Evolutionary conservation across 176 grass and related monocot species (phyloP).

Genomic region (Avena insularis): DNA sequence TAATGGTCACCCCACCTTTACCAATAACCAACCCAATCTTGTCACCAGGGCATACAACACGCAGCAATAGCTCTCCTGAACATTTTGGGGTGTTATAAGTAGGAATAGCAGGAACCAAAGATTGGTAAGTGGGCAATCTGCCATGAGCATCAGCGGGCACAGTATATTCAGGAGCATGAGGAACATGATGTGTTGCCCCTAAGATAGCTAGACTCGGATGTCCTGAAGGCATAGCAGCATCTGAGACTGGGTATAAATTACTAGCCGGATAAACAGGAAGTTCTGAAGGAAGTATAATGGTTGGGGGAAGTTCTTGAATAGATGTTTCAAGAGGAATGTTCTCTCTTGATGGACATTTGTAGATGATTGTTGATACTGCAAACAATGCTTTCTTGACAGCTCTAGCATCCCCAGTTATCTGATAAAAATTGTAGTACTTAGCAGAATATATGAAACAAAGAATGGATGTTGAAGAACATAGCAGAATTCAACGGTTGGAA

Average conservation of each 20-base stretch:
- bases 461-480: slow-evolving; percentile 25
- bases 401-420: slow-evolving; percentile 84
- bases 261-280: slow-evolving; percentile 77
- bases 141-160: slow-evolving; percentile 58
- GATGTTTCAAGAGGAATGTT: slow-evolving; percentile 83
- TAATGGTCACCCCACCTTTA: slow-evolving; percentile 88
- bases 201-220: slow-evolving; percentile 59
- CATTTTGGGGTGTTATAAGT: slow-evolving; percentile 57
- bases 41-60: slow-evolving; percentile 83
- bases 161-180: slow-evolving; percentile 65
- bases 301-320: slow-evolving; percentile 64
- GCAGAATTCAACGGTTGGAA: slow-evolving; percentile 23
- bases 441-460: background rate
- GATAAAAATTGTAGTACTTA: slow-evolving; percentile 40
- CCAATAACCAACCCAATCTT: slow-evolving; percentile 97
- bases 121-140: slow-evolving; percentile 67
- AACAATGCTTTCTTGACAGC: slow-evolving; percentile 82
- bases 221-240: slow-evolving; percentile 57
- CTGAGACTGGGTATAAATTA: slow-evolving; percentile 58
- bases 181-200: slow-evolving; percentile 55
- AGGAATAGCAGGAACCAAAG: slow-evolving; percentile 77
- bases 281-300: slow-evolving; percentile 88
- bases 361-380: slow-evolving; percentile 85
- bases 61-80: slow-evolving; percentile 75
- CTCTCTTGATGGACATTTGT: slow-evolving; percentile 85